phyloP scores from a whole-genome alignment of 441 rosid species.

The Erysimum pusillum region DNA sequence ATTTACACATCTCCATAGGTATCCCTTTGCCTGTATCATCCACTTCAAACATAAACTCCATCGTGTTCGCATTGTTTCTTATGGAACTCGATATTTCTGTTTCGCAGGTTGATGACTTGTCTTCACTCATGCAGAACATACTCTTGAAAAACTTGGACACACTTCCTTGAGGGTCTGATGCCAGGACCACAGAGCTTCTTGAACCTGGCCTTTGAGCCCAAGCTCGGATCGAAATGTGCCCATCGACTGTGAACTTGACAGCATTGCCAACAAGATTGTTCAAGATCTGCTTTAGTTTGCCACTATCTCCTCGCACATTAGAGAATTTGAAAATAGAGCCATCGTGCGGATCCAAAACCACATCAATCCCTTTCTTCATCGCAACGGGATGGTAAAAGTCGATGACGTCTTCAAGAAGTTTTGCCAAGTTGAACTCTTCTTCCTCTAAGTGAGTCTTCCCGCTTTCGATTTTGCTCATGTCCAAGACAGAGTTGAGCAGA shows the following conservation, averaged over 20 bases:
- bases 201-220: slow-evolving; percentile 58
- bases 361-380: slow-evolving; percentile 70
- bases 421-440: slow-evolving; percentile 69
- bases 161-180: neutral
- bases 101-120: slow-evolving; percentile 28
- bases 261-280: slow-evolving; percentile 77
- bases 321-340: slow-evolving; percentile 60
- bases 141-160: slow-evolving; percentile 12
- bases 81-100: slow-evolving; percentile 22
- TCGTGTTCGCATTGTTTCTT: slow-evolving; percentile 38
- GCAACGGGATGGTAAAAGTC: slow-evolving; percentile 71
- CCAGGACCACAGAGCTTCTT: slow-evolving; percentile 7
- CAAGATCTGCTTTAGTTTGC: slow-evolving; percentile 67
- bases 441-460: slow-evolving; percentile 79
- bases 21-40: slow-evolving; percentile 89
- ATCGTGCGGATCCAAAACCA: slow-evolving; percentile 70
- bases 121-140: slow-evolving; percentile 19
- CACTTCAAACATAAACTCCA: slow-evolving; percentile 76
- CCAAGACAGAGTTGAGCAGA: slow-evolving; percentile 71
- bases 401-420: slow-evolving; percentile 66
- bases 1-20: slow-evolving; percentile 66
- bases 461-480: slow-evolving; percentile 85
- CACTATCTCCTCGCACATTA: slow-evolving; percentile 70
- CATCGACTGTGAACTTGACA: slow-evolving; percentile 75
- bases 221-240: slow-evolving; percentile 66